Base-by-base conservation (phyloP, 345 rosid genomes). In the Carallia brachiata region DNA sequence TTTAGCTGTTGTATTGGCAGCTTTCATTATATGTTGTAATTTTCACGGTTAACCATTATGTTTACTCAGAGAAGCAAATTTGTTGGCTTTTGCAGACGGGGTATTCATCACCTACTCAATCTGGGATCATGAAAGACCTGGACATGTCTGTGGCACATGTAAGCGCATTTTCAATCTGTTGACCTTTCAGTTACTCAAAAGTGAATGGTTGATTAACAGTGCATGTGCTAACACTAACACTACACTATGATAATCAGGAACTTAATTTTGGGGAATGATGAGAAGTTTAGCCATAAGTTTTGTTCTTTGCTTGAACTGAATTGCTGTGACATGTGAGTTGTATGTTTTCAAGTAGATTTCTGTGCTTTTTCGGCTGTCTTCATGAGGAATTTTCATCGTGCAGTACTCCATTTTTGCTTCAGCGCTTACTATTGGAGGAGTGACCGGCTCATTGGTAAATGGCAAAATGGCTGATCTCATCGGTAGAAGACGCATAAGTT, bases 91-190 rank as follows among this genome's bases (percentile, higher is more conserved):
- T 56, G 67, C 78, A 87, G 89, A 61, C 76, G 36, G 86, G 87
- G 16, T 77, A 67, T 70, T 84, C 92, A 36, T 82, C 90, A 1
- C 88, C 86, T 6, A 86, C 88, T 4, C 71, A 84, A 77, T 32
- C 66, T 0, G 85, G 79, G 68, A 83, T 83, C 57, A 52, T 73
- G 54, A 74, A 71, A 4, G 87, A 83, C 17, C 63, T 80, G 28
- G 71, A 64, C 79, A 63, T 76, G 34, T 75, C 82, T 2, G 16
- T 61, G 10, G 70, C 78, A 1, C 66, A 72, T 28, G 80, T 73
- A 50, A 67, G 76, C 53, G 5, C 7, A 10, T 1, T 61, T 32
- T 27, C 17, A 28, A 28, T 5, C 13, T 59, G 9, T 2, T 28
- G 32, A 19, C 64, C 13, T 32, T 17, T 2, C 7, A 31, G 15